phyloP scores from a whole-genome alignment of 768 basidiomycete species.

The Boletus patriciae region DNA sequence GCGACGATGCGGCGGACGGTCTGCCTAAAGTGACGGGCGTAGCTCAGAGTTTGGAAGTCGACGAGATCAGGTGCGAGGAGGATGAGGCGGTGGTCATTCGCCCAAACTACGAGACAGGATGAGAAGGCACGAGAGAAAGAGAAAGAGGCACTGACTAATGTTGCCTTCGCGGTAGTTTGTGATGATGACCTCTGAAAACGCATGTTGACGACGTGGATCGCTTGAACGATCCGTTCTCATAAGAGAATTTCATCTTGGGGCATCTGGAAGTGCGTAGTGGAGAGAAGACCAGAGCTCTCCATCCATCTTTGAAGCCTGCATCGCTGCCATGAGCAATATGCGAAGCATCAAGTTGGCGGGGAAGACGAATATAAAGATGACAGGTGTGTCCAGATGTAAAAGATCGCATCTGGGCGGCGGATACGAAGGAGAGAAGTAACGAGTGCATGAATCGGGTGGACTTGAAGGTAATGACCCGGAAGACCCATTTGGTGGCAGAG shows the following conservation, averaged over 20 bases:
- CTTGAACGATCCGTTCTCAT: too few relatives aligned
- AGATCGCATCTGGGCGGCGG: conserved; percentile 61
- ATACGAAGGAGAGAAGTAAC: conserved; percentile 49
- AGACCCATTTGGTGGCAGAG: not conserved
- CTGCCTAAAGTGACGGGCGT: conserved; percentile 81
- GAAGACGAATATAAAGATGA: conserved; percentile 52
- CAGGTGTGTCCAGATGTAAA: conserved; percentile 68
- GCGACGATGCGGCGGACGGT: conserved; percentile 79
- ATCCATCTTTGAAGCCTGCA: conserved; percentile 51
- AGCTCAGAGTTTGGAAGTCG: conserved; percentile 21
- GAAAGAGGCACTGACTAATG: conserved; percentile 22
- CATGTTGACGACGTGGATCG: too few relatives aligned
- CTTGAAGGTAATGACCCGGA: conserved; percentile 15
- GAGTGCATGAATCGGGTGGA: conserved; percentile 43
- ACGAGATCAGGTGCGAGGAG: conserved; percentile 47
- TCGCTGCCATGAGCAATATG: conserved; percentile 60
- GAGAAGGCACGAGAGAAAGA: conserved; percentile 5
- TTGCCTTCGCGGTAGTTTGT: conserved; percentile 42
- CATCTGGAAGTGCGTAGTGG: too few relatives aligned
- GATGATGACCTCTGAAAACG: too few relatives aligned
- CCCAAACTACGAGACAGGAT: conserved; percentile 50
- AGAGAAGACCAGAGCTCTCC: conserved; percentile 30
- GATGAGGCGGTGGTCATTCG: conserved; percentile 97
- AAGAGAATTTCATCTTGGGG: too few relatives aligned
- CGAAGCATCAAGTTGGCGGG: conserved; percentile 58